Base-by-base conservation (phyloP, 2,329 filamentous ascomycete genomes). In the Fusarium nisikadoi region DNA sequence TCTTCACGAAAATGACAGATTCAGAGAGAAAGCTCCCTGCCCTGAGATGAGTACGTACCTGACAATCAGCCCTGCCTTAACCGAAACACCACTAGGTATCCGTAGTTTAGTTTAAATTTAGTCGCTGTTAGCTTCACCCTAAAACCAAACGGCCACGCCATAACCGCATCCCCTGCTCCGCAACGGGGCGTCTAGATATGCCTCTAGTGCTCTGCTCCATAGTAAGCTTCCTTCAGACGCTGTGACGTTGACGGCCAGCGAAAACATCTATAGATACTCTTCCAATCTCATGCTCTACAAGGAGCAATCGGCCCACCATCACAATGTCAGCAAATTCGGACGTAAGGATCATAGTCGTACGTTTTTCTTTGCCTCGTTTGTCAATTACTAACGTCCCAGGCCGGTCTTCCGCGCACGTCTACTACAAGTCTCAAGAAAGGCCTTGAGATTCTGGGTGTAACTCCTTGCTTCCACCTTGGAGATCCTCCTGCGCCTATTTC, bases 391-490 rank as follows among this genome's bases (percentile, higher is more conserved):
- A 69, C 2, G 2, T 20, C 29, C 17, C 10, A 72, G 70, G 70
- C 70, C 16, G 70, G 70, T 35, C 57, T 73, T 1, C 70, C 70
- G 25, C 70, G 70, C 12, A 73, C 70, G 0, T 73, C 70, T 23
- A 73, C 70, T 4, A 73, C 70, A 36, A 73, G 70, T 56, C 70
- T 73, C 29, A 73, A 73, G 25, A 73, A 73, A 27, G 70, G 70
- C 17, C 65, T 72, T 11, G 70, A 72, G 43, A 54, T 73, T 45
- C 57, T 73, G 2, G 70, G 70, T 5, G 45, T 73, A 8, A 29
- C 42, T 2, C 69, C 70, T 19, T 73, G 70, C 50, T 72, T 70
- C n/a, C 70, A 72, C 8, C 70, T 72, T 0, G 70, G 70, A 50
- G 70, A 72, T n/a, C 70, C 70, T 49, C 70, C 70, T 6, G 70